phyloP scores from a whole-genome alignment of 2,329 filamentous ascomycete species.

The Sclerotinia borealis region DNA sequence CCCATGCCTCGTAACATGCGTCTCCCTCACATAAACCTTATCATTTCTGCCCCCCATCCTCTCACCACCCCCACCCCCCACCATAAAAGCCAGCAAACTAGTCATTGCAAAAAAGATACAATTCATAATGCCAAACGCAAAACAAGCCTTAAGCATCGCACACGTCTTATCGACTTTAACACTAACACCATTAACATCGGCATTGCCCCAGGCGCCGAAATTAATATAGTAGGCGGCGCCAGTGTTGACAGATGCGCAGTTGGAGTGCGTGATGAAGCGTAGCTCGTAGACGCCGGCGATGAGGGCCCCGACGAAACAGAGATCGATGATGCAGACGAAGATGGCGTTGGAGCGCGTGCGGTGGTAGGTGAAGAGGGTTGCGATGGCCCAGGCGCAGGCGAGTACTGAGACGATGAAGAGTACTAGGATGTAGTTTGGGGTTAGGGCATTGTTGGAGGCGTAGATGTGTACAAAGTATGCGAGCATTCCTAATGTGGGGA shows the following conservation, averaged over 20 bases:
- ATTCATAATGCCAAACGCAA: conserved; percentile 88
- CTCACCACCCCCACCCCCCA: conserved; percentile 17
- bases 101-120: conserved; percentile 74
- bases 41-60: background rate
- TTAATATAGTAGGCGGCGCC: conserved; percentile 48
- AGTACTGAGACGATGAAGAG: conserved; percentile 63
- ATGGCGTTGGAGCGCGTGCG: conserved; percentile 53
- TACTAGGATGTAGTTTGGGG: conserved; percentile 57
- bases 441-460: conserved; percentile 49
- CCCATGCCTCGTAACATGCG: conserved; percentile 27
- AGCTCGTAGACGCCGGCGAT: conserved; percentile 57
- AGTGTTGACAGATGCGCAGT: conserved; percentile 58
- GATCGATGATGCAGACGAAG: conserved; percentile 55
- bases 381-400: conserved; percentile 56
- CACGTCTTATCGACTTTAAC: conserved; percentile 67
- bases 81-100: conserved; percentile 56
- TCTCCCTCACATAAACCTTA: conserved; percentile 28
- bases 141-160: conserved; percentile 85
- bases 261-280: conserved; percentile 51
- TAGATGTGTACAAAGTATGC: conserved; percentile 60
- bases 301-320: conserved; percentile 56
- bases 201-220: conserved; percentile 57
- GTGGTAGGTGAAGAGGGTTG: conserved; percentile 62
- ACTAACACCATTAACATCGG: conserved; percentile 45
- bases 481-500: conserved; percentile 60